Percentiles rank a stretch among this genome's conserved stretches.
Evolutionary conservation across 176 grass and related monocot species (phyloP).

Genomic region (Hsuehochloa calcarea): DNA sequence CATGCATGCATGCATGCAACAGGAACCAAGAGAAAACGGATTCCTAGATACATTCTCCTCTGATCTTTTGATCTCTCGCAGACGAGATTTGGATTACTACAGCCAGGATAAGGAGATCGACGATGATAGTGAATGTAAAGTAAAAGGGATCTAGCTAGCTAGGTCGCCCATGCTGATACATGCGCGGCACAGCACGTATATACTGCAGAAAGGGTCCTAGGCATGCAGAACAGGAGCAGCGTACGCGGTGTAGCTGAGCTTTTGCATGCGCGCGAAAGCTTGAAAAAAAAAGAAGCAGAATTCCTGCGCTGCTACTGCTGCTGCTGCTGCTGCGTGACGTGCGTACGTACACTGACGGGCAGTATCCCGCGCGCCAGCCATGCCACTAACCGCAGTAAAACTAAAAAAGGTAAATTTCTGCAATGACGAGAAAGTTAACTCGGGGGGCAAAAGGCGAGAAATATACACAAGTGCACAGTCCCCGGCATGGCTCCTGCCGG

Average conservation of each 20-base stretch:
- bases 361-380: conserved; percentile 1
- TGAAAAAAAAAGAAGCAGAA: conserved; percentile 11
- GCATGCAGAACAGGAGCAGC: conserved; percentile 7
- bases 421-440: conserved; percentile 68
- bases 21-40: conserved; percentile 13
- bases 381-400: conserved; percentile 48
- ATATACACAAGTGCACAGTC: conserved; percentile 43
- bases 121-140: neutral
- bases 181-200: neutral
- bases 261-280: conserved; percentile 28
- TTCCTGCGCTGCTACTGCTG: neutral
- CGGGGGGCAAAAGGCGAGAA: conserved; percentile 45
- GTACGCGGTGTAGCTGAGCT: neutral
- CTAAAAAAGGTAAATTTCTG: conserved; percentile 65
- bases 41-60: conserved; percentile 36
- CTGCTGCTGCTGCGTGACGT: neutral
- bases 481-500: conserved; percentile 42
- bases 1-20: conserved; percentile 14
- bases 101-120: neutral
- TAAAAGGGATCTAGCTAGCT: neutral
- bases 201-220: conserved; percentile 17
- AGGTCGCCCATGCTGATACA: conserved; percentile 7
- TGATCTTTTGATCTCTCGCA: conserved; percentile 19
- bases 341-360: neutral
- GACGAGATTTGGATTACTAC: neutral